Evolutionary conservation across 176 grass and related monocot species (phyloP).

Genomic region (Rhipidocladum racemiflorum): DNA sequence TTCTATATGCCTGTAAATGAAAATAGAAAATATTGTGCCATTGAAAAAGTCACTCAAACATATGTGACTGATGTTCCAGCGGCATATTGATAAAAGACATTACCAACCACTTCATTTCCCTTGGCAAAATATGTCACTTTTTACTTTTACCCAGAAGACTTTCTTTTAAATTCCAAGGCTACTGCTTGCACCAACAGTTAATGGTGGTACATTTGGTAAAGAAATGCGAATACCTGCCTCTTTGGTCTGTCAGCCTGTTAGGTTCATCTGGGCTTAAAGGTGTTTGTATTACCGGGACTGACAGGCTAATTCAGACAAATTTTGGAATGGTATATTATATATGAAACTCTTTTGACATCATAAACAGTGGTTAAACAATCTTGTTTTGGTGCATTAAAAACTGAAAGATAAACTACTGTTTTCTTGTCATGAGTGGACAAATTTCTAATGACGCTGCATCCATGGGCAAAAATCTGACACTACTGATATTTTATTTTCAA

Average conservation of each 20-base stretch:
- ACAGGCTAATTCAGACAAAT: background rate
- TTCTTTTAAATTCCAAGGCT: slow-evolving; percentile 7
- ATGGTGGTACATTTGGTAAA: slow-evolving; percentile 8
- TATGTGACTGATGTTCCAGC: background rate
- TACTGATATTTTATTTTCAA: background rate
- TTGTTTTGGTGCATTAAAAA: background rate
- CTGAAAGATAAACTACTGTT: background rate
- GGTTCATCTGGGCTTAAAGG: slow-evolving; percentile 14
- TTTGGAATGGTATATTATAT: background rate
- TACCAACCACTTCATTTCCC: background rate
- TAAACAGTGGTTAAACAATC: background rate
- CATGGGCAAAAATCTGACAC: background rate
- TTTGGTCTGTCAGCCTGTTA: background rate
- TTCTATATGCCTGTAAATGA: slow-evolving; percentile 13
- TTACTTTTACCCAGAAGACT: slow-evolving; percentile 13
- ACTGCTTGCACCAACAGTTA: slow-evolving; percentile 7
- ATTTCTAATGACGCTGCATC: background rate
- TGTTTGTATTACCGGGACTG: background rate
- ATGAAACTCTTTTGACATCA: background rate
- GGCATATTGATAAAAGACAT: slow-evolving; percentile 9
- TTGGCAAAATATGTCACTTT: background rate
- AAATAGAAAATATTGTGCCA: background rate
- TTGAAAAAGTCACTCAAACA: slow-evolving; percentile 1
- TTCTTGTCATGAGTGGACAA: background rate
- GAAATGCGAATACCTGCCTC: slow-evolving; percentile 5